Conservation (phyloP, 2,329 filamentous ascomycete species). For the Phialophora chinensis region DNA sequence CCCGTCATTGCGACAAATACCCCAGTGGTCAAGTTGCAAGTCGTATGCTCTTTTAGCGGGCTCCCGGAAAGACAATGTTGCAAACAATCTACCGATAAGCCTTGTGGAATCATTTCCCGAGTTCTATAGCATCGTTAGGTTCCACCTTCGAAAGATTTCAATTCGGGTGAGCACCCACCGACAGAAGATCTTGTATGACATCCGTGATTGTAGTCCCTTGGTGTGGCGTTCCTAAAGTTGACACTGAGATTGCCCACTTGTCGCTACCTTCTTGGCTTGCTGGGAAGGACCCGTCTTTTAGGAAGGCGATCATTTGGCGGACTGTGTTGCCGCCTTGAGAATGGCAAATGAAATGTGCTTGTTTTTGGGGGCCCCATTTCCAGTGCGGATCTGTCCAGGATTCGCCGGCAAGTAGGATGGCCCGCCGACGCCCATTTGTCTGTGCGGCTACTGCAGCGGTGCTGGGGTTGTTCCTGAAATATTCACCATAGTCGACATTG, state of each 20-base stretch:
- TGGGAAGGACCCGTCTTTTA: not conserved
- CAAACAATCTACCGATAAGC: not conserved
- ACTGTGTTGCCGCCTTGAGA: not conserved
- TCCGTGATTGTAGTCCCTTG: not conserved
- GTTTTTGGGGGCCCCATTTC: not conserved
- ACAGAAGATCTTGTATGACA: not conserved
- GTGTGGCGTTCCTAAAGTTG: not conserved
- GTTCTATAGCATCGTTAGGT: not conserved
- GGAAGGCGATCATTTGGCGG: not conserved
- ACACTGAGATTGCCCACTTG: not conserved
- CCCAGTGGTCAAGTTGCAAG: not conserved
- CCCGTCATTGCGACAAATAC: not conserved
- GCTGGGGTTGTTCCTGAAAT: not conserved
- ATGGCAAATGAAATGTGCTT: slow-evolving; percentile 2
- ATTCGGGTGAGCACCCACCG: not conserved
- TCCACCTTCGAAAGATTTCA: not conserved
- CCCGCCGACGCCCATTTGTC: not conserved
- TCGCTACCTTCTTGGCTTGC: not conserved
- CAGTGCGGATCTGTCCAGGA: not conserved
- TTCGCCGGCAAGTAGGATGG: not conserved
- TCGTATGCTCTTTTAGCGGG: not conserved
- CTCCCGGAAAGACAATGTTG: not conserved
- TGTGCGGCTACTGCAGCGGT: not conserved
- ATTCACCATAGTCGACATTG: not conserved
- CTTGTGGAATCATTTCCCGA: not conserved